phyloP scores from a whole-genome alignment of 495 filamentous ascomycete species.

The Articulospora tetracladia region DNA sequence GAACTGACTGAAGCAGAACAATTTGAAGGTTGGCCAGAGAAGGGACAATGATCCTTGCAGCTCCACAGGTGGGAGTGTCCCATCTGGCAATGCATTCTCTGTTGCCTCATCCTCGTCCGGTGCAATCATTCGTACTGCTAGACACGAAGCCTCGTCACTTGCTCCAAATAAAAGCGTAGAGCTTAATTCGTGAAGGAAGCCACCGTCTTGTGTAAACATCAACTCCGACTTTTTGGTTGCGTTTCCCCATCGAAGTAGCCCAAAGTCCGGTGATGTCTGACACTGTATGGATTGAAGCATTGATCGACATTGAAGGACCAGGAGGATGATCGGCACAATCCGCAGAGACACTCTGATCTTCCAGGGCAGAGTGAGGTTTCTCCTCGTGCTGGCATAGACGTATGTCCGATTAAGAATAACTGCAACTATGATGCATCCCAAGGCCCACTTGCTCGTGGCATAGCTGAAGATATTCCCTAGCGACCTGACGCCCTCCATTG shows the following conservation, averaged over 20 bases:
- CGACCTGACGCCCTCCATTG: slow-evolving; percentile 47
- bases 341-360: slow-evolving; percentile 69
- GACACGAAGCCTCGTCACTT: slow-evolving; percentile 65
- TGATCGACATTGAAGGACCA: slow-evolving; percentile 60
- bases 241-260: slow-evolving; percentile 68
- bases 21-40: slow-evolving; percentile 84
- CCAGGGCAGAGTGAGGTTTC: slow-evolving; percentile 69
- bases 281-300: slow-evolving; percentile 86
- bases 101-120: slow-evolving; percentile 27
- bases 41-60: slow-evolving; percentile 69
- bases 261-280: slow-evolving; percentile 80
- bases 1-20: slow-evolving; percentile 81
- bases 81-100: slow-evolving; percentile 27
- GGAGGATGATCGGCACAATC: slow-evolving; percentile 69
- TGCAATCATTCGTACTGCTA: slow-evolving; percentile 65
- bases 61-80: slow-evolving; percentile 39
- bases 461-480: slow-evolving; percentile 90
- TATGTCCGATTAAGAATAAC: slow-evolving; percentile 87
- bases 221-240: slow-evolving; percentile 60
- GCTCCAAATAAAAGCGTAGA: slow-evolving; percentile 65
- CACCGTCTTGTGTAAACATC: slow-evolving; percentile 69
- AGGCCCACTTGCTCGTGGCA: slow-evolving; percentile 88
- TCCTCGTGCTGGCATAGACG: slow-evolving; percentile 84
- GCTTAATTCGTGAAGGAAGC: slow-evolving; percentile 64
- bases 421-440: slow-evolving; percentile 79